phyloP scores from a whole-genome alignment of 768 basidiomycete genomes.

The Amanita exitialis region DNA sequence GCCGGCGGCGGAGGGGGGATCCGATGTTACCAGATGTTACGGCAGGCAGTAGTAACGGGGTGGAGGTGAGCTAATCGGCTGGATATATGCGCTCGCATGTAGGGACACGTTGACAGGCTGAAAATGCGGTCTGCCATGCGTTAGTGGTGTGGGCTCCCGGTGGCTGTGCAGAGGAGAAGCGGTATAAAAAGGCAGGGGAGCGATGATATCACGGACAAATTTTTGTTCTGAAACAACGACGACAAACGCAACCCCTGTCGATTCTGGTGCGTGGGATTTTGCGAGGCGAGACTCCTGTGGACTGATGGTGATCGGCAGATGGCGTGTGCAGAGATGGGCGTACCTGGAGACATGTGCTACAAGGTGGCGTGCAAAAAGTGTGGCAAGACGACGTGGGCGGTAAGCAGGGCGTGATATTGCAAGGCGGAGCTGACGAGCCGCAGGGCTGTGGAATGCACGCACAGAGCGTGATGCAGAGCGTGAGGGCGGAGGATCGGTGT shows the following conservation, averaged over 20 bases:
- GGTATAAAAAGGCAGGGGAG: neutral
- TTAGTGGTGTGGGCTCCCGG: neutral
- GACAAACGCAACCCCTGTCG: neutral
- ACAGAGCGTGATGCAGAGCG: conserved; percentile 27
- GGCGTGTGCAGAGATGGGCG: neutral
- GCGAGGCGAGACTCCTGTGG: neutral
- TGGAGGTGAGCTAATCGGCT: no score
- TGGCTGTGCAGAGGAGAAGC: neutral
- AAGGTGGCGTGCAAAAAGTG: conserved; percentile 49
- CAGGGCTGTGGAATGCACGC: conserved; percentile 14
- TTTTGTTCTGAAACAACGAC: no score
- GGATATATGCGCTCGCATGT: neutral
- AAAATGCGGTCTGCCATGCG: neutral
- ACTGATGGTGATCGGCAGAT: neutral
- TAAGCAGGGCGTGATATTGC: conserved; percentile 27
- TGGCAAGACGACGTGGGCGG: conserved; percentile 65
- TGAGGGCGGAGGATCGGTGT: conserved; percentile 39
- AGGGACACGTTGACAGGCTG: neutral
- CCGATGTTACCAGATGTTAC: neutral
- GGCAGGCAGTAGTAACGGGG: neutral
- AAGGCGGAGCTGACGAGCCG: conserved; percentile 3
- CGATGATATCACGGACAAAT: neutral
- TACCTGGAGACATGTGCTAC: conserved; percentile 45
- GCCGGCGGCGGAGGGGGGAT: neutral
- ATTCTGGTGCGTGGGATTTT: neutral